Percentiles rank a stretch among this genome's conserved stretches.
Evolutionary conservation across 2,329 filamentous ascomycete genomes (phyloP).

Genomic region (Colletotrichum sp.): DNA sequence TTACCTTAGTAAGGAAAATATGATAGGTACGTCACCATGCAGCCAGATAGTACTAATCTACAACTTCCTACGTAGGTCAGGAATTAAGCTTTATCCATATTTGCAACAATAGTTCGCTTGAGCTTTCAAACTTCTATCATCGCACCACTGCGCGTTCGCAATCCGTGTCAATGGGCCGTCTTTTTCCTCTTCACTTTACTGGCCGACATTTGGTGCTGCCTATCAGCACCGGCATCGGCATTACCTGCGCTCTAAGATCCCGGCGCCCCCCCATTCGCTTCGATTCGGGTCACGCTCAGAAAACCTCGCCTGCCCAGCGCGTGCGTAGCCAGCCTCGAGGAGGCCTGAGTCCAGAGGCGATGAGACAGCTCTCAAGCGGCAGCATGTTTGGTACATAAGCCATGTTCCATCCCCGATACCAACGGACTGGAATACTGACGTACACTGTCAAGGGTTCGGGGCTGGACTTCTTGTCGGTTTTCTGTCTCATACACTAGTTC

Average conservation of each 20-base stretch:
- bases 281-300: neutral
- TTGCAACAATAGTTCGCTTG: neutral
- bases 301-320: neutral
- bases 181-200: neutral
- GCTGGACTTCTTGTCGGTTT: slow-evolving; percentile 69
- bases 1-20: neutral
- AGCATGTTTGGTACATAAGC: slow-evolving; percentile 9
- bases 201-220: neutral
- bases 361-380: slow-evolving; percentile 18
- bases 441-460: slow-evolving; percentile 56
- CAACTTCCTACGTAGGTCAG: neutral
- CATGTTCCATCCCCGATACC: neutral
- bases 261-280: neutral
- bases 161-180: neutral
- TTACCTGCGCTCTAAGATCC: neutral
- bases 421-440: too few species aligned
- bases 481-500: slow-evolving; percentile 73
- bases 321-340: neutral
- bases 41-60: neutral
- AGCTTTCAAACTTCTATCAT: neutral
- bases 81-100: neutral
- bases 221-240: slow-evolving; percentile 10
- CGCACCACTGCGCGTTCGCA: neutral
- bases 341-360: slow-evolving; percentile 1
- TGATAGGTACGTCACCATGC: neutral